A percentile compares a stretch with the other conserved stretches of the same genome.
These are phyloP conservation scores for Aspergillus baeticus DNA, from an alignment of 495 filamentous ascomycete genomes.

Conservation along the genomic window DNA sequence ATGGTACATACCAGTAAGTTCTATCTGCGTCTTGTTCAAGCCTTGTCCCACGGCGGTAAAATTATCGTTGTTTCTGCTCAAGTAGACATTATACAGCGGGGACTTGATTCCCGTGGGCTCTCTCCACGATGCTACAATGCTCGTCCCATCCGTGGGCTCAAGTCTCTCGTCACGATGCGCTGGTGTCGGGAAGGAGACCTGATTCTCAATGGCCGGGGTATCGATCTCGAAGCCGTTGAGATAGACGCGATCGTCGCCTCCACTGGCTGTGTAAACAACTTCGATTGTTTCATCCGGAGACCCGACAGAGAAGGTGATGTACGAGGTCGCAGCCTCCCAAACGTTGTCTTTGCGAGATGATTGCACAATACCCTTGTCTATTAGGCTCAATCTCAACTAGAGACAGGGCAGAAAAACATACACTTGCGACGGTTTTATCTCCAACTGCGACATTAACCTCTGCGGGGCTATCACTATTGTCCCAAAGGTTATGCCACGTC, in stretches of 20 bases:
- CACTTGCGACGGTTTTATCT: not conserved
- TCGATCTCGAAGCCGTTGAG: slow-evolving; percentile 12
- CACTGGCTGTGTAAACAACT: slow-evolving; percentile 7
- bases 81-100: slow-evolving; percentile 8
- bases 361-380: not conserved
- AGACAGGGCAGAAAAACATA: not conserved
- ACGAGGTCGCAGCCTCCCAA: slow-evolving; percentile 11
- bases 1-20: not conserved
- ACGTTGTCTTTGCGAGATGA: slow-evolving; percentile 10
- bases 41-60: not conserved
- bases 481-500: slow-evolving; percentile 12
- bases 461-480: not conserved
- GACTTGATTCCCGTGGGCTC: not conserved
- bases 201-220: slow-evolving; percentile 2
- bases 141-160: not conserved
- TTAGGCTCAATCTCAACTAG: not conserved
- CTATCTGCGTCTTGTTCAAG: not conserved
- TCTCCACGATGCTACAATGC: slow-evolving; percentile 4
- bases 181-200: slow-evolving; percentile 7
- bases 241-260: not conserved
- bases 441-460: not conserved
- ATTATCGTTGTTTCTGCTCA: not conserved
- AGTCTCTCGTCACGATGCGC: slow-evolving; percentile 4
- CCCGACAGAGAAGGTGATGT: slow-evolving; percentile 5
- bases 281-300: slow-evolving; percentile 1